Evolutionary conservation across 2,329 filamentous ascomycete genomes (phyloP).

Genomic region (Calonectria pteridis): DNA sequence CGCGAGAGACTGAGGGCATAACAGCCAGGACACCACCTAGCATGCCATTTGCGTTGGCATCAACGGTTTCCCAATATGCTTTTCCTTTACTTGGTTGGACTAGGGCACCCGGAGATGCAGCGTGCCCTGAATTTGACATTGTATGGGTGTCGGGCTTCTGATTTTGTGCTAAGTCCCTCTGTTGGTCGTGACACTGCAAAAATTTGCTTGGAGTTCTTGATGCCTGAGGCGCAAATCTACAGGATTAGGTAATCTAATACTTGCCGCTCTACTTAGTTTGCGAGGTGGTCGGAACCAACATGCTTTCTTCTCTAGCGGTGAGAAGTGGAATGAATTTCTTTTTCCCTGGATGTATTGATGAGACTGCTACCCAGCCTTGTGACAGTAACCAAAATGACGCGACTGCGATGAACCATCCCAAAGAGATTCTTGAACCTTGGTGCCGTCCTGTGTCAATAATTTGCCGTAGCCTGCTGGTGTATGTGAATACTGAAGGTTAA

Average conservation of each 20-base stretch:
- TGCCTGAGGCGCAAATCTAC: background rate
- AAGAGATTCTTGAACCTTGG: no score
- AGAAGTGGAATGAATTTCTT: background rate
- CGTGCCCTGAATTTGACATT: background rate
- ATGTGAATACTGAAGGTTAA: no score
- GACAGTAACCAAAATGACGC: no score
- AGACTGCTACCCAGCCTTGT: no score
- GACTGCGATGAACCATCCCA: no score
- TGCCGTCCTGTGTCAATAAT: no score
- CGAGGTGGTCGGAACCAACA: background rate
- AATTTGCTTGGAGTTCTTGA: background rate
- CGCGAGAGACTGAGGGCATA: constrained; percentile 65
- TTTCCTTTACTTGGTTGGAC: constrained; percentile 52
- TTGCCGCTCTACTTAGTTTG: background rate
- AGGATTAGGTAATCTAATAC: background rate
- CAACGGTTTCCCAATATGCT: constrained; percentile 61
- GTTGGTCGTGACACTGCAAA: background rate
- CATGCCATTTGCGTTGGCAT: constrained; percentile 74
- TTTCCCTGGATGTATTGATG: background rate
- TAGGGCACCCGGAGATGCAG: constrained; percentile 43
- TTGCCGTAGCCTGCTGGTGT: no score
- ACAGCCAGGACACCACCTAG: constrained; percentile 71
- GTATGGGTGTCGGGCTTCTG: background rate
- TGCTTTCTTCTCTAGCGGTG: background rate
- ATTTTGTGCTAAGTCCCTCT: background rate